Base-by-base conservation (phyloP, 169 alveolate genomes). In the Plasmodium vinckei region DNA sequence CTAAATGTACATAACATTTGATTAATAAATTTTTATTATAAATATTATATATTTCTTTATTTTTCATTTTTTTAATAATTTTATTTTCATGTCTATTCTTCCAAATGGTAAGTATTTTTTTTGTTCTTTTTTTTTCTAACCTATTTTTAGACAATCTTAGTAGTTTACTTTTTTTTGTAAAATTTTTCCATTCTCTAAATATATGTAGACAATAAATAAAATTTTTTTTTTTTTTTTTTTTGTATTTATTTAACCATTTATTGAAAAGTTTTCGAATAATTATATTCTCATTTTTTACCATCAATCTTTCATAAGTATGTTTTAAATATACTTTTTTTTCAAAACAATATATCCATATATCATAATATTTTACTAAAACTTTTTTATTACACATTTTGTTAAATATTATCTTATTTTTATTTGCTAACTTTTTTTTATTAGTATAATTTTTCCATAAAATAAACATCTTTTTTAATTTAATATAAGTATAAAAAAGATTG, bases 1-100 rank as follows among this genome's bases (percentile, higher is more conserved):
- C 12, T n/a, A 75, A 75, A 75, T 75, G 88, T 1, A 75, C 75
- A 54, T 75, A 75, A 42, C 88, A 75, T 63, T 75, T 75, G 6
- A 75, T 75, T 42, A 75, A 1, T 13, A 75, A 25, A 25, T 75
- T 75, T 63, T 75, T 75, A 75, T 63, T 75, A 54, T 75, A 75
- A 15, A 75, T 64, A 75, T 54, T 75, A 21, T 75, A 19, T 25
- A 75, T 75, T 75, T 75, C 68, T 12, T 75, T 67, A 19, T 75
- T 42, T 75, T 75, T 75, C 15, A 46, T 17, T 25, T 75, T 75
- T 47, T 75, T 75, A 7, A 25, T 17, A 27, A 54, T 47, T 23
- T 75, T 75, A n/a, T 10, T 75, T 5, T 19, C 9, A 39, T 54
- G 61, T 61, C 53, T 63, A 42, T 63, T 54, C 17, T 56, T 75